Percentiles rank a stretch among this genome's conserved stretches.
Conservation (phyloP, 2,329 filamentous ascomycete species). For the Xylaria sp. region DNA sequence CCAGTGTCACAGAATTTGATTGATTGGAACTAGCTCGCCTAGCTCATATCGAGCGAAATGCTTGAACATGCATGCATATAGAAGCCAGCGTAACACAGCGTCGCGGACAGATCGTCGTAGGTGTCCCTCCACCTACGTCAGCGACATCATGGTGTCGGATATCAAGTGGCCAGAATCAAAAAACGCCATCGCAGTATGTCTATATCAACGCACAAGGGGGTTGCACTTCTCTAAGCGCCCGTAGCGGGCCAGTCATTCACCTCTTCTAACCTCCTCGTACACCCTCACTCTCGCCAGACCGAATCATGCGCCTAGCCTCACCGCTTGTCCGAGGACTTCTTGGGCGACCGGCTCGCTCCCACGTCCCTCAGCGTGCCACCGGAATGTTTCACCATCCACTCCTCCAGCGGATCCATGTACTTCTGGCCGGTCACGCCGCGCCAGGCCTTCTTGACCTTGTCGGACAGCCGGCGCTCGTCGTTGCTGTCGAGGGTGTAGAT, state of each 20-base stretch:
- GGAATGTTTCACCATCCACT: conserved; percentile 47
- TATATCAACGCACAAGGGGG: not conserved
- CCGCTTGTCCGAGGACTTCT: conserved; percentile 7
- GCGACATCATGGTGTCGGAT: not conserved
- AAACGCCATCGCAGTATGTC: not conserved
- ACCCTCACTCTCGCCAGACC: not conserved
- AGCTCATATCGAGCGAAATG: too few species aligned
- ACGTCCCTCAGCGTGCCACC: conserved; percentile 42
- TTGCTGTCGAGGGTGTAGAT: conserved; percentile 15
- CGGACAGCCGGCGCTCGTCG: conserved; percentile 29
- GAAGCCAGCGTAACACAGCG: not conserved
- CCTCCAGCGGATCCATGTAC: conserved; percentile 42
- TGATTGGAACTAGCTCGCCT: too few species aligned
- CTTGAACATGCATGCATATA: not conserved
- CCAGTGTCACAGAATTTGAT: too few species aligned
- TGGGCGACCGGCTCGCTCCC: not conserved
- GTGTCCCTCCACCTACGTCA: not conserved
- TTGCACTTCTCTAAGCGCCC: not conserved
- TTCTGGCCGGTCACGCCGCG: conserved; percentile 35
- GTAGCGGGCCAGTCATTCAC: not conserved
- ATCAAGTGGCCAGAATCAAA: not conserved
- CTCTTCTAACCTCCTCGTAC: not conserved
- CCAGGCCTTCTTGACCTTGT: conserved; percentile 33
- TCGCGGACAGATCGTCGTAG: not conserved
- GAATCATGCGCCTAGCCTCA: not conserved